Evolutionary conservation across 768 basidiomycete species (phyloP).

Genomic region (Mycena albidolilacea): DNA sequence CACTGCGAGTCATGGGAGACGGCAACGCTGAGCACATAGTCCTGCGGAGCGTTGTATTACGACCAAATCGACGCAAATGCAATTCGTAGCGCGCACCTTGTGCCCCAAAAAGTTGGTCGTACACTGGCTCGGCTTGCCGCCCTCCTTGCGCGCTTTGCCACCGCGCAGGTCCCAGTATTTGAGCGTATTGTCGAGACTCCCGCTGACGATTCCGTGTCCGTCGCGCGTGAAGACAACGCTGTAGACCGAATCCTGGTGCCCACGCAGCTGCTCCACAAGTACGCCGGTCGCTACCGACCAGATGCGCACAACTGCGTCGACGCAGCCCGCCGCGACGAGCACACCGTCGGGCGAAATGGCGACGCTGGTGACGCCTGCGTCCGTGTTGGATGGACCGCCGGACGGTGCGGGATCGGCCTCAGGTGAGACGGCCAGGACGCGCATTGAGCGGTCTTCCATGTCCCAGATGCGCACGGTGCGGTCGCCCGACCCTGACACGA

Average conservation of each 20-base stretch:
- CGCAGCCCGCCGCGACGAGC: slow-evolving; percentile 59
- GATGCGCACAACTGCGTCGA: slow-evolving; percentile 76
- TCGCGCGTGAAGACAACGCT: slow-evolving; percentile 95
- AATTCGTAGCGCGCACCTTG: slow-evolving; percentile 68
- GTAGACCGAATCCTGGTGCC: slow-evolving; percentile 90
- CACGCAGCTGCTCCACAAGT: slow-evolving; percentile 81
- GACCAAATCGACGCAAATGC: not conserved
- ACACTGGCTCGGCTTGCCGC: slow-evolving; percentile 59
- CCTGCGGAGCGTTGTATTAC: slow-evolving; percentile 37
- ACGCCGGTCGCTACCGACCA: slow-evolving; percentile 72
- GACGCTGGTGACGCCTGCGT: slow-evolving; percentile 76
- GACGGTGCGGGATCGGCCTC: slow-evolving; percentile 23
- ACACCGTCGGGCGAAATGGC: slow-evolving; percentile 74
- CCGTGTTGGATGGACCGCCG: slow-evolving; percentile 42
- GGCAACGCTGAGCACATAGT: slow-evolving; percentile 49
- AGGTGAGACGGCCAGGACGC: slow-evolving; percentile 41
- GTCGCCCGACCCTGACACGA: slow-evolving; percentile 86
- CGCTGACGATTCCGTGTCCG: slow-evolving; percentile 91
- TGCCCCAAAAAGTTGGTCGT: slow-evolving; percentile 85
- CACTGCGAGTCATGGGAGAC: slow-evolving; percentile 93
- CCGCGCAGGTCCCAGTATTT: slow-evolving; percentile 91
- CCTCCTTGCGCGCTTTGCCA: slow-evolving; percentile 62
- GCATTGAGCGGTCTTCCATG: slow-evolving; percentile 42
- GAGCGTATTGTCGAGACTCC: slow-evolving; percentile 90
- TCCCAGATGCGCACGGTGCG: slow-evolving; percentile 52